phyloP scores from a whole-genome alignment of 768 basidiomycete genomes.

The Dendrothele bispora region DNA sequence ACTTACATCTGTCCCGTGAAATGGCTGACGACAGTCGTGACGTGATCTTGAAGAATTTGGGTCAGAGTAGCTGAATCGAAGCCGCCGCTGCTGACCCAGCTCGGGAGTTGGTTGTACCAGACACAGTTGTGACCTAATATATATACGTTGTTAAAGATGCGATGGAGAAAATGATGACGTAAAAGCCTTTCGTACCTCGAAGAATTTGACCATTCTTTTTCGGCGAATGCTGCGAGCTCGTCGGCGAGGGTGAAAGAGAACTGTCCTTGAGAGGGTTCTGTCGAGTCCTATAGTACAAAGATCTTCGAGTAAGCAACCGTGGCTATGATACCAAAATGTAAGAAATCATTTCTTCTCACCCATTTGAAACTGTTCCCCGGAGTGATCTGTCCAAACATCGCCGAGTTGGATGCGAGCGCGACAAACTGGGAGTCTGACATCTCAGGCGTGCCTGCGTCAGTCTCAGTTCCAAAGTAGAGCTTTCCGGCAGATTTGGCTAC shows the following conservation, averaged over 20 bases:
- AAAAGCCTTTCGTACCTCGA: neutral
- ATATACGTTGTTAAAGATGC: too few species aligned
- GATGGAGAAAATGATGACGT: neutral
- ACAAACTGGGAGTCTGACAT: conserved; percentile 34
- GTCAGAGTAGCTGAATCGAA: conserved; percentile 30
- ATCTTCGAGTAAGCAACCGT: neutral
- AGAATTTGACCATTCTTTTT: conserved; percentile 17
- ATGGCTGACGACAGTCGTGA: conserved; percentile 32
- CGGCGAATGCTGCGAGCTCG: conserved; percentile 40
- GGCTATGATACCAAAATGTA: too few species aligned
- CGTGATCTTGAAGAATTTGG: conserved; percentile 32
- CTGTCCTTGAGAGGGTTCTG: conserved; percentile 45
- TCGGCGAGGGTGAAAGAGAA: conserved; percentile 50
- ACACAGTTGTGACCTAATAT: conserved; percentile 35
- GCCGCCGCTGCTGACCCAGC: conserved; percentile 31
- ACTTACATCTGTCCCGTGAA: conserved; percentile 37
- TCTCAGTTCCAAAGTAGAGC: conserved; percentile 42
- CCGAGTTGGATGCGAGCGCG: conserved; percentile 26
- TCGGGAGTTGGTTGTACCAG: conserved; percentile 45
- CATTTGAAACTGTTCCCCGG: conserved; percentile 42
- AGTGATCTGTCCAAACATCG: conserved; percentile 37
- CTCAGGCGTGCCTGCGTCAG: conserved; percentile 37
- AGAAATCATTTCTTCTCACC: conserved; percentile 17
- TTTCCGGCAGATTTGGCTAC: conserved; percentile 34
- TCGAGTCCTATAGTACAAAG: conserved; percentile 44